Percentiles rank a stretch among this genome's conserved stretches.
Evolutionary conservation across 441 rosid species (phyloP).

Genomic region (Corymbia calophylla): DNA sequence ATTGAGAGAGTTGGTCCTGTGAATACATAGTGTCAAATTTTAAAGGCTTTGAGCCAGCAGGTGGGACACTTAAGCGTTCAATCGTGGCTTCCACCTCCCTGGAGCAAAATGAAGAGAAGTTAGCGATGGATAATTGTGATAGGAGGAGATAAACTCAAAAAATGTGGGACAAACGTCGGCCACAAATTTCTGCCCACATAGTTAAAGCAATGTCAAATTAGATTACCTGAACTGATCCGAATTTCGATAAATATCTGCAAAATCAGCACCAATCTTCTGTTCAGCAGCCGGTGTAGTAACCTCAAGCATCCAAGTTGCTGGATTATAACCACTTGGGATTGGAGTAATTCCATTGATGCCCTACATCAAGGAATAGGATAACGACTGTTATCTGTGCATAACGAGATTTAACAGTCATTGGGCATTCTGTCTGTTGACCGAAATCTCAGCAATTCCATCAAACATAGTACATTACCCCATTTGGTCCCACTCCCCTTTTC

Average conservation of each 20-base stretch:
- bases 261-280: slow-evolving; percentile 35
- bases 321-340: slow-evolving; percentile 51
- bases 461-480: not conserved
- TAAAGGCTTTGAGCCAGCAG: slow-evolving; percentile 55
- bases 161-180: not conserved
- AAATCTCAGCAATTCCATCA: not conserved
- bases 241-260: slow-evolving; percentile 41
- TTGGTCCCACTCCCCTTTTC: not conserved
- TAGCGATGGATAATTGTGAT: not conserved
- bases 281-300: slow-evolving; percentile 55
- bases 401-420: not conserved
- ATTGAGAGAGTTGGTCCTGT: slow-evolving; percentile 47
- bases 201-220: not conserved
- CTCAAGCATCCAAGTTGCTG: slow-evolving; percentile 89
- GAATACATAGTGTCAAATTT: slow-evolving; percentile 52
- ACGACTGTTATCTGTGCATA: not conserved
- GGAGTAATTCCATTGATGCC: slow-evolving; percentile 43
- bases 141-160: not conserved
- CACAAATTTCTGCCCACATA: not conserved
- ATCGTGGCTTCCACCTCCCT: slow-evolving; percentile 75
- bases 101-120: not conserved
- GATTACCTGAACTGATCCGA: slow-evolving; percentile 51
- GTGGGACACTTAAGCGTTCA: slow-evolving; percentile 46
- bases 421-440: not conserved
- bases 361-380: slow-evolving; percentile 12